Evolutionary conservation across 805 yeast species (phyloP), one percentile per base, ranked within the genome.

Genomic region (Hanseniaspora taiwanica): DNA sequence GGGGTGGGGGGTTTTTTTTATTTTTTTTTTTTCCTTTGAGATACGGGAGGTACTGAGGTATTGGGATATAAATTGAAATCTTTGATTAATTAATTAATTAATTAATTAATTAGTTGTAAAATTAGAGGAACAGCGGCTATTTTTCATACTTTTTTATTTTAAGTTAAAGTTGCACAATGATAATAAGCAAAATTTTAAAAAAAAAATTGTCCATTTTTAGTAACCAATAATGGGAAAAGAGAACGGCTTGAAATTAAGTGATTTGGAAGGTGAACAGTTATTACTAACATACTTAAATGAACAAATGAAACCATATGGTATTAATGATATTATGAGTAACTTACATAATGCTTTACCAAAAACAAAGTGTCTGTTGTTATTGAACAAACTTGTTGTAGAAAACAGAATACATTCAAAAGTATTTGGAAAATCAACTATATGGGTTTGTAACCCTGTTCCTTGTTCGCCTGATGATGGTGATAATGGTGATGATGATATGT

Each of bases 271-370:
- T 2, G 14, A 23, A 21, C 23, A 3, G 20, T 37, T 56, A 19
- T 59, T 69, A 20, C 48, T 54, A 32, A 47, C 56, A 3, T 72
- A 72, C 42, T 46, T 72, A 39, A 58, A 51, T 19, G 53, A 55
- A 2, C 72, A 69, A 45, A 68, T 66, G 45, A 54, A 72, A 18
- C 76, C 77, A 2, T 71, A 66, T 47, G 68, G 69, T 1, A 53
- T 64, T 7, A 62, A 65, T 37, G 77, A 72, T 49, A 58, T 72
- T 8, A 49, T 65, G 3, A 59, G 61, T 36, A 72, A 71, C 39
- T 44, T 71, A 27, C 72, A 69, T 38, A 66, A 62, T 29, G 56
- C 55, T 29, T 43, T 68, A 1, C 45, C 53, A 4, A 71, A 66
- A 40, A 36, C 60, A 1, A 51, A 50, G 6, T 60, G 64, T 35